Evolutionary conservation across 2,329 filamentous ascomycete genomes (phyloP).

Genomic region (Aspergillus pseudoglaucus): DNA sequence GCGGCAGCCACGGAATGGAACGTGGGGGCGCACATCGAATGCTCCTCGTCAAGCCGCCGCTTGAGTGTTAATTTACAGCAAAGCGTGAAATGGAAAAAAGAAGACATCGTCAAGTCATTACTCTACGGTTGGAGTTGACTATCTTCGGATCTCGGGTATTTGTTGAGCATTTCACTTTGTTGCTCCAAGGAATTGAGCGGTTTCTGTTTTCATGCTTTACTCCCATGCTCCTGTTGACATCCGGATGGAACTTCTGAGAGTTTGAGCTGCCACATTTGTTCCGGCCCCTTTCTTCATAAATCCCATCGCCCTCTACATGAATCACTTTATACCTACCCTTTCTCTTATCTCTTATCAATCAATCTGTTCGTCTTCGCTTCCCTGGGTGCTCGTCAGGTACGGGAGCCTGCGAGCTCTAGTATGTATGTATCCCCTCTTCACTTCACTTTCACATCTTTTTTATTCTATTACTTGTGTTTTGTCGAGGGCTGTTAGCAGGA

Average conservation of each 20-base stretch:
- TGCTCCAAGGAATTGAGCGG: constrained; percentile 9
- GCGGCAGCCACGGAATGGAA: constrained; percentile 21
- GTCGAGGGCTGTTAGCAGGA: background rate
- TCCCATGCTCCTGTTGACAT: constrained; percentile 11
- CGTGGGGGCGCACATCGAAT: constrained; percentile 21
- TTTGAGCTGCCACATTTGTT: no score
- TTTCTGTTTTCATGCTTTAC: constrained; percentile 12
- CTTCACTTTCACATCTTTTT: constrained; percentile 3
- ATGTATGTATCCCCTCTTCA: constrained; percentile 3
- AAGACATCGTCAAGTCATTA: background rate
- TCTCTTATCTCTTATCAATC: no score
- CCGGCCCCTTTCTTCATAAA: no score
- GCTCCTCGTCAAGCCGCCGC: constrained; percentile 14
- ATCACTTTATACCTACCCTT: no score
- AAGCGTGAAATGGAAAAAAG: no score
- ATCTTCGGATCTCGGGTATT: constrained; percentile 13
- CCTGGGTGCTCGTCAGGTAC: background rate
- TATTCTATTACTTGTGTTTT: background rate
- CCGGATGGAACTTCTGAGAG: no score
- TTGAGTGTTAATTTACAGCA: background rate
- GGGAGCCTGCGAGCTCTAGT: background rate
- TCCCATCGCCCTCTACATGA: no score
- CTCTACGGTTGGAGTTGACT: constrained; percentile 2
- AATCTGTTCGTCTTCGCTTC: no score
- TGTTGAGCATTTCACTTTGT: constrained; percentile 16